These are phyloP conservation scores for Vanilla planifolia DNA, from an alignment of 106 monocot genomes.

Conservation along the genomic window DNA sequence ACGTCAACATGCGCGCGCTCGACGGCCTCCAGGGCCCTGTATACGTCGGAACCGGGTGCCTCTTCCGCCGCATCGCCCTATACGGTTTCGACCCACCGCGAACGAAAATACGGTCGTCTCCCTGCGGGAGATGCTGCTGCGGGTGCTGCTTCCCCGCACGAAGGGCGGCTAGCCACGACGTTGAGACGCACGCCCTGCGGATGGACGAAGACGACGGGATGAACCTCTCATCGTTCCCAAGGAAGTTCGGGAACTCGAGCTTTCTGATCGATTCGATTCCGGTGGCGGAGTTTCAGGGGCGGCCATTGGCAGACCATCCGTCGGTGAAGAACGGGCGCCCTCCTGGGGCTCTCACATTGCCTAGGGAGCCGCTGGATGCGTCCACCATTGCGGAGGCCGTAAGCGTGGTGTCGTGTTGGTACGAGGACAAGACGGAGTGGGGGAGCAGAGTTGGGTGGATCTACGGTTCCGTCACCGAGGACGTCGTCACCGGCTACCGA, in stretches of 20 bases:
- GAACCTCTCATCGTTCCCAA: constrained; percentile 56
- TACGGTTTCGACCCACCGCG: constrained; percentile 96
- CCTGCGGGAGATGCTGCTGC: constrained; percentile 17
- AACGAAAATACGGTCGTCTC: constrained; percentile 34
- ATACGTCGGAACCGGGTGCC: constrained; percentile 94
- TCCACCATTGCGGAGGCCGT: constrained; percentile 77
- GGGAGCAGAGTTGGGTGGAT: constrained; percentile 74
- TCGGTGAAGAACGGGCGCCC: constrained; percentile 57
- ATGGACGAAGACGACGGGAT: constrained; percentile 63
- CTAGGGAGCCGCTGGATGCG: constrained; percentile 59
- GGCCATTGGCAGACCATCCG: constrained; percentile 71
- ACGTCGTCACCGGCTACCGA: constrained; percentile 87
- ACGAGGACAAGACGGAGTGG: constrained; percentile 86
- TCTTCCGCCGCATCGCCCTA: constrained; percentile 89
- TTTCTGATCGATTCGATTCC: constrained; percentile 66
- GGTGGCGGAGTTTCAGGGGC: constrained; percentile 63
- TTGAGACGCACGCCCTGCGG: constrained; percentile 54
- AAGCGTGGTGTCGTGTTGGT: constrained; percentile 72
- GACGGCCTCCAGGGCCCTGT: constrained; percentile 88
- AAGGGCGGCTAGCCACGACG: constrained; percentile 8
- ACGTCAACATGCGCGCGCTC: constrained; percentile 71
- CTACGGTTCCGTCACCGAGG: constrained; percentile 80
- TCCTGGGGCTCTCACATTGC: constrained; percentile 42
- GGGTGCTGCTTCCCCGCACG: constrained; percentile 42
- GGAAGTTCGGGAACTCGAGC: constrained; percentile 82